These are phyloP conservation scores for Colletotrichum sp. DNA, from an alignment of 2,329 filamentous ascomycete species.

Conservation along the genomic window DNA sequence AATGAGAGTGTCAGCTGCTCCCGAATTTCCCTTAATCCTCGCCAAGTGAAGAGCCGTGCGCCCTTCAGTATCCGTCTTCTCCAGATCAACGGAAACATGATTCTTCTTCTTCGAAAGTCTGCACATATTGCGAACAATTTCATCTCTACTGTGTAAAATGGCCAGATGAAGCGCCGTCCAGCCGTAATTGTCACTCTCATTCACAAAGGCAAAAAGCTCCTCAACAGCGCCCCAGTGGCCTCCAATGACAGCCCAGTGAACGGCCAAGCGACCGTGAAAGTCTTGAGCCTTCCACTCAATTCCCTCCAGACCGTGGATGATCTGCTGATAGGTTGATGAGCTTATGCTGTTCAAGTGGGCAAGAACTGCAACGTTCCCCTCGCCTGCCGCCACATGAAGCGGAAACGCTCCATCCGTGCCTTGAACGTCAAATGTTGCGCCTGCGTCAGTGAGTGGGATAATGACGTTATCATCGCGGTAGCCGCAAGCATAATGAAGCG, in stretches of 20 bases:
- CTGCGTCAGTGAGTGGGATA: not conserved
- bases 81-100: not conserved
- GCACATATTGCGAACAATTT: not conserved
- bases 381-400: not conserved
- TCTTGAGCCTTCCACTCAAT: not conserved
- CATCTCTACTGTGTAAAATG: not conserved
- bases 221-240: not conserved
- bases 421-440: not conserved
- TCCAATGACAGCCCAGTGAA: not conserved
- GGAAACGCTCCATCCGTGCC: not conserved
- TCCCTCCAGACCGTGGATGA: not conserved
- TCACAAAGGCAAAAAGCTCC: not conserved
- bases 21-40: not conserved
- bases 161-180: not conserved
- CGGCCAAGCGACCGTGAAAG: not conserved
- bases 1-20: not conserved
- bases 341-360: not conserved
- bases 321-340: not conserved
- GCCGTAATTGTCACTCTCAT: not conserved
- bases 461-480: not conserved
- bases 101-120: not conserved
- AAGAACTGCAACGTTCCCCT: not conserved
- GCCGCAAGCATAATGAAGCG: not conserved
- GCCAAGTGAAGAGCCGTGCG: not conserved
- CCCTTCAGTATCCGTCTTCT: not conserved